These are phyloP conservation scores for Ophiocordyceps robertsii DNA, from an alignment of 2,329 filamentous ascomycete species.

Conservation along the genomic window DNA sequence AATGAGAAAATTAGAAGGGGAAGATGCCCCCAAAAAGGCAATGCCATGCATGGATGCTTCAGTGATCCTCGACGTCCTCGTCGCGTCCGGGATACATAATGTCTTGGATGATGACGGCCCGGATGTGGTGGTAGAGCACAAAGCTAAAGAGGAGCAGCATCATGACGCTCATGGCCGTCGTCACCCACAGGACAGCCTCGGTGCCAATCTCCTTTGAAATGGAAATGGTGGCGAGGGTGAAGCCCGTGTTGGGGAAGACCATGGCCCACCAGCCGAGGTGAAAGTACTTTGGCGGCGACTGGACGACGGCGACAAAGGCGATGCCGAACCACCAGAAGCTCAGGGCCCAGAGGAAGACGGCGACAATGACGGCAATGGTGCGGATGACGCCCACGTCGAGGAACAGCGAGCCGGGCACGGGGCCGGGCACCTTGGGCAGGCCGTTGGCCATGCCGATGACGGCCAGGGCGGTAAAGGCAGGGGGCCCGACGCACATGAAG, in stretches of 20 bases:
- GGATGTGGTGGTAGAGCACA: conserved; percentile 27
- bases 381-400: conserved; percentile 29
- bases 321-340: conserved; percentile 43
- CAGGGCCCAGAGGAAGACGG: conserved; percentile 52
- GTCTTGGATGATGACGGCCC: conserved; percentile 35
- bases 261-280: conserved; percentile 52
- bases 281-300: conserved; percentile 33
- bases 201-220: conserved; percentile 35
- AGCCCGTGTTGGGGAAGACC: conserved; percentile 49
- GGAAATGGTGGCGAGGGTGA: conserved; percentile 41
- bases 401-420: conserved; percentile 23
- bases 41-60: not conserved
- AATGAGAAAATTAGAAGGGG: not conserved
- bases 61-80: conserved; percentile 34
- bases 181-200: conserved; percentile 30
- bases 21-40: not conserved
- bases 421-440: conserved; percentile 29
- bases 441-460: conserved; percentile 50
- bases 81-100: conserved; percentile 43
- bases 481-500: conserved; percentile 66
- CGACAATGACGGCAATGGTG: conserved; percentile 31
- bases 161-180: conserved; percentile 34
- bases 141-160: conserved; percentile 27
- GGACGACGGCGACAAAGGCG: conserved; percentile 18
- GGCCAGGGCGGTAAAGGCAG: conserved; percentile 57